phyloP scores from a whole-genome alignment of 192 early-diverging fungal genomes.

The Dissophora ornata region DNA sequence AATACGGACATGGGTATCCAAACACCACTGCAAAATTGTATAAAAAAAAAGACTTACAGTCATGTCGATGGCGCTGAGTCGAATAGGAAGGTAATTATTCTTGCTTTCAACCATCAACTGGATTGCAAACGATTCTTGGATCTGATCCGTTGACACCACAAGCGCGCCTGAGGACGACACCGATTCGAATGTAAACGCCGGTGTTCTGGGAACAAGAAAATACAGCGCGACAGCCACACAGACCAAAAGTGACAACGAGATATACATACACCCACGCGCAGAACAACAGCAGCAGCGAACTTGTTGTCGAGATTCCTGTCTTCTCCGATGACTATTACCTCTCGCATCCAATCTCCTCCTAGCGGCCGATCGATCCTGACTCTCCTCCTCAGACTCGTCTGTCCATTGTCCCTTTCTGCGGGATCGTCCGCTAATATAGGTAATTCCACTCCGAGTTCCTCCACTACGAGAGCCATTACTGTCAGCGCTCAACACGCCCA shows the following conservation, averaged over 20 bases:
- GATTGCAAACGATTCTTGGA: constrained; percentile 25
- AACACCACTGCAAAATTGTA: neutral
- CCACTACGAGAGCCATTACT: constrained; percentile 21
- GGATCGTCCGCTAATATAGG: constrained; percentile 35
- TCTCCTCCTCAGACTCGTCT: constrained; percentile 47
- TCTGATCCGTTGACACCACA: constrained; percentile 7
- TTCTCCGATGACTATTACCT: neutral
- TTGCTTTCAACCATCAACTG: constrained; percentile 35
- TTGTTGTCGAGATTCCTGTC: neutral
- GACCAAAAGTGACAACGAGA: constrained; percentile 14
- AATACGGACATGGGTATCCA: no score
- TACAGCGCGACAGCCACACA: constrained; percentile 24
- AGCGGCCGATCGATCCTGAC: neutral
- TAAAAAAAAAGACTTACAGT: constrained; percentile 10
- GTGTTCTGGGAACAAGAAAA: constrained; percentile 37
- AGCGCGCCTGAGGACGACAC: neutral
- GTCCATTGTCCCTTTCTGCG: constrained; percentile 49
- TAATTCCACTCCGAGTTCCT: constrained; percentile 26
- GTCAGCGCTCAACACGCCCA: constrained; percentile 26
- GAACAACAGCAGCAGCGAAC: constrained; percentile 39
- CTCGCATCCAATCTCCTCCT: neutral
- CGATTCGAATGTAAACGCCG: constrained; percentile 24
- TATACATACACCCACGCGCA: constrained; percentile 5
- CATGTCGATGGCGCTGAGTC: constrained; percentile 11
- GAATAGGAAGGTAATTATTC: constrained; percentile 39